Base-by-base conservation (phyloP, 495 filamentous ascomycete genomes). In the Neurospora pannonica region DNA sequence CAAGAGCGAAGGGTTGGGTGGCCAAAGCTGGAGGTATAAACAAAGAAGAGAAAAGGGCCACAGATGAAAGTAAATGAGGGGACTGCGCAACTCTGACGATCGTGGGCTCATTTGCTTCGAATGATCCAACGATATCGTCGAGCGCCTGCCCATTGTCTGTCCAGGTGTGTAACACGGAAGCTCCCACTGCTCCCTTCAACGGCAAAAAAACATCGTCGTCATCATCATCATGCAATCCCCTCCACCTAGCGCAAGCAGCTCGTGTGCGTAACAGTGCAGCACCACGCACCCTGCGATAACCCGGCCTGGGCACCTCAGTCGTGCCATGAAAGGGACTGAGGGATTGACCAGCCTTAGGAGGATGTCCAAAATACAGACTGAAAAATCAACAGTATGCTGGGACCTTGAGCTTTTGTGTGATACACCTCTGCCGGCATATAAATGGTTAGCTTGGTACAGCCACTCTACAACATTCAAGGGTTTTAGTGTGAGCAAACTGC, bases 61-160 rank as follows among this genome's bases (percentile, higher is more conserved):
- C 42, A 28, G 10, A 36, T 39, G 37, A 17, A 21, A 39, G 74
- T 75, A 73, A 28, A 77, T 39, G 71, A 42, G 74, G 70, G 73
- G 69, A 21, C 71, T 72, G 77, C 72, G 75, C 73, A 78, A 79
- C 76, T 77, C 73, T 81, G 79, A 79, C 78, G 76, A 81, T 79
- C 54, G 74, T 78, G 74, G 74, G 76, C 75, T 77, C 78, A 80
- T 73, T 60, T 72, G 28, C 28, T 19, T 34, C 28, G 5, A 62
- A 31, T 31, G 21, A 62, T 62, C 54, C 54, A 28, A 62, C 54
- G 15, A 67, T 36, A 36, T 67, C 54, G 28, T 31, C 28, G 54
- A 19, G 28, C 54, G 28, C 28, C 54, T 67, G 54, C 2, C 48
- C 54, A 67, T 67, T 67, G 13, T 36, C 54, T 15, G 15, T 34